Conservation (phyloP, 306 rosid species). For the Notholithocarpus densiflorus region DNA sequence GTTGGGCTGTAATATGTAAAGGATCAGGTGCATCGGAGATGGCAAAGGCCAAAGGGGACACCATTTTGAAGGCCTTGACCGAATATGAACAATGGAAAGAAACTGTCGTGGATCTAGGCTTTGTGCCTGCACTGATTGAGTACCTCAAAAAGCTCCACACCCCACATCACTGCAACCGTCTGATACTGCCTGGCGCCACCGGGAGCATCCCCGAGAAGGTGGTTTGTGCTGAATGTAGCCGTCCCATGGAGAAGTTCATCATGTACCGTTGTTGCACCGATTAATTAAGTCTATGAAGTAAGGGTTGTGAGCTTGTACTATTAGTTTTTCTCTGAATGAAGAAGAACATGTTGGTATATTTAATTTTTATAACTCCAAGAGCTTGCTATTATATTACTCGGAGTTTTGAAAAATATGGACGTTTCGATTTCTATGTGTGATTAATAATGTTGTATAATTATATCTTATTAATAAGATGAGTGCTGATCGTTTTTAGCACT, state of each 20-base stretch:
- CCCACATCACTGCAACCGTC: slow-evolving; percentile 37
- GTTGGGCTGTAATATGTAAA: slow-evolving; percentile 36
- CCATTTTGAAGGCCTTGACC: slow-evolving; percentile 13
- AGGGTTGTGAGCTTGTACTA: too few species aligned
- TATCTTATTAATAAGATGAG: not conserved
- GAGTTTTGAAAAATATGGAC: not conserved
- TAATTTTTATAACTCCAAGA: not conserved
- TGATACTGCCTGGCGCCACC: slow-evolving; percentile 34
- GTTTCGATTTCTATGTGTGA: not conserved
- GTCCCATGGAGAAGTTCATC: slow-evolving; percentile 38
- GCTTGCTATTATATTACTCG: not conserved
- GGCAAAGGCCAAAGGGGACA: slow-evolving; percentile 28
- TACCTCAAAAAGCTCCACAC: slow-evolving; percentile 17
- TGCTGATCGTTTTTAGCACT: not conserved
- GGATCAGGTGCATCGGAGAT: slow-evolving; percentile 22
- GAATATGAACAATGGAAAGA: slow-evolving; percentile 35
- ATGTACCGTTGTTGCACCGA: slow-evolving; percentile 47
- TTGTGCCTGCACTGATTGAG: slow-evolving; percentile 37
- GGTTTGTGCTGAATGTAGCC: slow-evolving; percentile 40
- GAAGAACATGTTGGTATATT: not conserved
- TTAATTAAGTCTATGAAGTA: not conserved
- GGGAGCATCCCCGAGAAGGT: slow-evolving; percentile 25
- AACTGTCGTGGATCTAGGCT: slow-evolving; percentile 11
- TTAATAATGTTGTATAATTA: not conserved
- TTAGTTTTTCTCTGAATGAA: too few species aligned